Percentiles rank a stretch among this genome's conserved stretches.
Conservation (phyloP, 2,329 filamentous ascomycete species). For the Trichoderma atroviride region DNA sequence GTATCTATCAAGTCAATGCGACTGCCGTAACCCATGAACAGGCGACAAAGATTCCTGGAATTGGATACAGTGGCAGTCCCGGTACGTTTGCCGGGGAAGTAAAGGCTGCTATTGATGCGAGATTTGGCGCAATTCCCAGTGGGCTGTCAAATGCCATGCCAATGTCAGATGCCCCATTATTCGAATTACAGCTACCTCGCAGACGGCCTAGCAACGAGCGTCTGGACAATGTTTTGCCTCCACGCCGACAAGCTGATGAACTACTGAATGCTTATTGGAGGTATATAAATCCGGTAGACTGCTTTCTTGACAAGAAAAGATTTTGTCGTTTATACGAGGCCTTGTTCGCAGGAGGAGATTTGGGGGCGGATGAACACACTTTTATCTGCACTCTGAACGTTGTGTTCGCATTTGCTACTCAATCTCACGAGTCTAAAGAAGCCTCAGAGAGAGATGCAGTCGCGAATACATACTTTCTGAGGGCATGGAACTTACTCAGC, state of each 20-base stretch:
- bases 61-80: conserved; percentile 10
- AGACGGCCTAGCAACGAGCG: not conserved
- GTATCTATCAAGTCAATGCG: not conserved
- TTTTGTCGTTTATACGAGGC: not conserved
- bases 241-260: not conserved
- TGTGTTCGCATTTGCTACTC: not conserved
- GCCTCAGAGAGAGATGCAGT: not conserved
- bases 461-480: not conserved
- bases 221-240: not conserved
- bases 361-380: not conserved
- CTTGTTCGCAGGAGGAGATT: not conserved
- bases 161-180: conserved; percentile 4
- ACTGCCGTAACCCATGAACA: not conserved
- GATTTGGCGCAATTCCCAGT: not conserved
- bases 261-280: not conserved
- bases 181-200: not conserved
- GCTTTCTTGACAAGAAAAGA: not conserved
- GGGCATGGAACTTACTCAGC: not conserved
- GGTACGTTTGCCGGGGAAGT: conserved; percentile 2
- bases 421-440: not conserved
- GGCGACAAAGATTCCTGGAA: not conserved
- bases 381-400: not conserved
- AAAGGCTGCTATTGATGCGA: conserved; percentile 6
- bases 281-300: not conserved
- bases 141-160: not conserved